Evolutionary conservation across 2,329 filamentous ascomycete genomes (phyloP), one percentile per base, ranked within the genome.

Genomic region (Sordariomycetes sp.): DNA sequence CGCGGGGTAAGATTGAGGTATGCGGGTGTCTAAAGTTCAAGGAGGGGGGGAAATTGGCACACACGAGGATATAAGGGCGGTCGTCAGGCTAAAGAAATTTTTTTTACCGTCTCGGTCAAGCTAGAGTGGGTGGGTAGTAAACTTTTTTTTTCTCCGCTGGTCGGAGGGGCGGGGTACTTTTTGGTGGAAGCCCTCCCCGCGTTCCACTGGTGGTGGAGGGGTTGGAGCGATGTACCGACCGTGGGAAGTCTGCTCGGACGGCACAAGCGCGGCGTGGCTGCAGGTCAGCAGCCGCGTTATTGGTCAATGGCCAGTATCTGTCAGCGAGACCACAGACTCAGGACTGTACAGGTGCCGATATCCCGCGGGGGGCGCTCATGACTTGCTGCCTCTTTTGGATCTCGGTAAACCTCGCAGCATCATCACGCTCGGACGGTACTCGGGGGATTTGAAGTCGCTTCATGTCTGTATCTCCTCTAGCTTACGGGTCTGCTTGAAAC

Each of bases 81-180:
- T 60, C 63, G 62, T 61, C 59, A 63, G 59, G 35, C 53, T 25
- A 25, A 52, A 48, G 42, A 59, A 58, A 58, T 62, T 61, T 56
- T 60, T 66, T 68, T 67, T 67, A 65, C 63, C 52, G 55, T 56
- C 45, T 50, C 45, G 45, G 45, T 50, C 45, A 50, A 50, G 45
- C 45, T 50, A 50, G 24, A 50, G 45, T 50, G 45, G 45, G 45
- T 50, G 22, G 45, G 45, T 15, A 17, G 39, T n/a, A 45, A 50
- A 20, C 20, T 50, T 50, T 50, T 50, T 24, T 48, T 22, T 45
- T 15, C 39, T 45, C 39, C 39, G 39, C 39, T 45, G 39, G 39
- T 45, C 39, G 15, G 39, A 15, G 39, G 39, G 39, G 39, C 39
- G n/a, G 39, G 15, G 15, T 45, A 17, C 15, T n/a, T 15, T 7